These are phyloP conservation scores for Debaryomyces nepalensis DNA, from an alignment of 1,139 yeast species.

Conservation along the genomic window DNA sequence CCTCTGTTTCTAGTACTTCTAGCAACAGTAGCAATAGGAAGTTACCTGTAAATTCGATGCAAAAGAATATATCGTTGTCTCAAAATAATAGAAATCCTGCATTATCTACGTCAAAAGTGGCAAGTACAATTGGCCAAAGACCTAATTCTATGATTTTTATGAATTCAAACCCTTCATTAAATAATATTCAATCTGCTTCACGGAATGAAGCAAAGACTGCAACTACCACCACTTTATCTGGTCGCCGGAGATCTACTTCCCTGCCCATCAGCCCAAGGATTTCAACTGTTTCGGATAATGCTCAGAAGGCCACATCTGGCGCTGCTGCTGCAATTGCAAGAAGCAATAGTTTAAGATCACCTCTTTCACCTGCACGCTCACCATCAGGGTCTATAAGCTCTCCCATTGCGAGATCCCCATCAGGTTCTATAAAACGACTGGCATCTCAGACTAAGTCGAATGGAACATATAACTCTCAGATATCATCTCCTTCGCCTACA, in stretches of 20 bases:
- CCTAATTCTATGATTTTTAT: slow-evolving; percentile 36
- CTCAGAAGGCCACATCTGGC: slow-evolving; percentile 32
- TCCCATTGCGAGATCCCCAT: slow-evolving; percentile 14
- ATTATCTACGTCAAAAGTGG: slow-evolving; percentile 17
- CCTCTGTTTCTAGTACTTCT: slow-evolving; percentile 33
- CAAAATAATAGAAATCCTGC: slow-evolving; percentile 25
- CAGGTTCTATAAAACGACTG: slow-evolving; percentile 14
- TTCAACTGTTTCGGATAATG: slow-evolving; percentile 7
- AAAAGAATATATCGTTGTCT: slow-evolving; percentile 23
- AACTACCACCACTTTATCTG: slow-evolving; percentile 18
- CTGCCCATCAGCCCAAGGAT: slow-evolving; percentile 32
- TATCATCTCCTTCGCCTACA: slow-evolving; percentile 18
- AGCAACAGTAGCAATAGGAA: slow-evolving; percentile 22
- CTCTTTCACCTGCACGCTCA: slow-evolving; percentile 10
- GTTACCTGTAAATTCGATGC: slow-evolving; percentile 17
- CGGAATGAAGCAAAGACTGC: slow-evolving; percentile 10
- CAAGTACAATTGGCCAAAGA: slow-evolving; percentile 23
- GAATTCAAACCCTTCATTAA: slow-evolving; percentile 27
- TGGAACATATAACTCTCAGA: neutral
- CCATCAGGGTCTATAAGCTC: slow-evolving; percentile 14
- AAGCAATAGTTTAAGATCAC: slow-evolving; percentile 17
- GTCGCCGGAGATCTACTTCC: slow-evolving; percentile 45
- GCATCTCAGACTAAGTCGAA: slow-evolving; percentile 4
- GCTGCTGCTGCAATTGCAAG: slow-evolving; percentile 42
- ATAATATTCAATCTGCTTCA: slow-evolving; percentile 16